Percentiles rank a stretch among this genome's conserved stretches.
These are phyloP conservation scores for Dendrostoma leiphaemia DNA, from an alignment of 2,329 filamentous ascomycete genomes.

Conservation along the genomic window DNA sequence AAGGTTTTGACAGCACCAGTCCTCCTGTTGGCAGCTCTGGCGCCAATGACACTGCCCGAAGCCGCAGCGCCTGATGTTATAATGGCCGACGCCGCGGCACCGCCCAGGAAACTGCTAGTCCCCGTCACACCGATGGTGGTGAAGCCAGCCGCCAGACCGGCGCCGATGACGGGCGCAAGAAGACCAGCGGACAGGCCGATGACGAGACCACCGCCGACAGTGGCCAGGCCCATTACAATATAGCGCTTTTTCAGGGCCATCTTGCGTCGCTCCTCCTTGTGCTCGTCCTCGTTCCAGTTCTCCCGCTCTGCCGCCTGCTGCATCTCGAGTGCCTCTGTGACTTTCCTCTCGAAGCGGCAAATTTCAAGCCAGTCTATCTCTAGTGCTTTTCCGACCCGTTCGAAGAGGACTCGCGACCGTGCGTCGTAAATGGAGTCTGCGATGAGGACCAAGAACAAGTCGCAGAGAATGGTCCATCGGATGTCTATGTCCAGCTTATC, in stretches of 20 bases:
- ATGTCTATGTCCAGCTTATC: constrained; percentile 92
- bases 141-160: constrained; percentile 89
- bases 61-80: constrained; percentile 88
- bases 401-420: constrained; percentile 79
- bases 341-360: constrained; percentile 92
- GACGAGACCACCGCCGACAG: constrained; percentile 89
- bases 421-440: constrained; percentile 94
- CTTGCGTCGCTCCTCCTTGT: constrained; percentile 84
- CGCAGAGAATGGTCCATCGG: constrained; percentile 94
- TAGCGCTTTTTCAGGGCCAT: constrained; percentile 78
- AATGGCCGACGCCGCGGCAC: constrained; percentile 86
- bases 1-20: constrained; percentile 94
- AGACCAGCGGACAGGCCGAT: constrained; percentile 93
- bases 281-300: constrained; percentile 96
- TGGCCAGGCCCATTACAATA: constrained; percentile 94
- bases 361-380: constrained; percentile 89
- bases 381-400: constrained; percentile 77
- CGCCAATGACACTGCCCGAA: constrained; percentile 83
- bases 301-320: constrained; percentile 92
- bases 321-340: constrained; percentile 97
- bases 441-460: constrained; percentile 92
- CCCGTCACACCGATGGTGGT: constrained; percentile 92
- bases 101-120: constrained; percentile 84
- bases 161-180: constrained; percentile 89
- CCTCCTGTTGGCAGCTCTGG: constrained; percentile 79